phyloP scores from a whole-genome alignment of 169 alveolate species.

The Blepharisma undulans region DNA sequence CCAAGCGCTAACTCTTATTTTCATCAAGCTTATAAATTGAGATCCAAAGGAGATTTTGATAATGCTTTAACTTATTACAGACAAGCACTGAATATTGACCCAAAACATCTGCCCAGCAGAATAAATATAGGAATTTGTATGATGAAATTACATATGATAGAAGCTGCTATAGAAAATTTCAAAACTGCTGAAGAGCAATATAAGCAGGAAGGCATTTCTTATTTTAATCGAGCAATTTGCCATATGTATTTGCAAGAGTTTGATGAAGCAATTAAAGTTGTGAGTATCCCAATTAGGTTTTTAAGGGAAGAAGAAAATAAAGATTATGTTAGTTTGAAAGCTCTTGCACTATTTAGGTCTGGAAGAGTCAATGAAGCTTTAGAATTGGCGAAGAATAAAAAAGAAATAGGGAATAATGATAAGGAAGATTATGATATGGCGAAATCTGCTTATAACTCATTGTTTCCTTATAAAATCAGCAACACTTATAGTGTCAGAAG shows the following conservation, averaged over 20 bases:
- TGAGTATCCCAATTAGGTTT: not conserved
- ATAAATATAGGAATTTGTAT: not conserved
- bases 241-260: not conserved
- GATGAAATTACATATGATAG: not conserved
- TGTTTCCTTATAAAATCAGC: not conserved
- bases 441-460: not conserved
- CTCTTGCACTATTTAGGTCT: not conserved
- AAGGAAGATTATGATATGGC: not conserved
- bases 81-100: not conserved
- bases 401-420: not conserved
- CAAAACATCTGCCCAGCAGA: not conserved
- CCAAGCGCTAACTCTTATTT: not conserved
- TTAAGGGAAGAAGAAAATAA: not conserved
- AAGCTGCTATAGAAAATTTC: constrained; percentile 1
- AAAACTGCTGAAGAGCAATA: not conserved
- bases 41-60: constrained; percentile 21
- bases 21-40: not conserved
- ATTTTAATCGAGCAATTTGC: not conserved
- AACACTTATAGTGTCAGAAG: not conserved
- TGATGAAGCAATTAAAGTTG: not conserved
- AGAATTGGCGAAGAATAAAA: not conserved
- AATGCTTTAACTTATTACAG: not conserved
- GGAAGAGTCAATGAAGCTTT: constrained; percentile 8
- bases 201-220: not conserved
- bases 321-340: not conserved